phyloP scores from a whole-genome alignment of 805 yeast genomes.

The Spathaspora boniae region DNA sequence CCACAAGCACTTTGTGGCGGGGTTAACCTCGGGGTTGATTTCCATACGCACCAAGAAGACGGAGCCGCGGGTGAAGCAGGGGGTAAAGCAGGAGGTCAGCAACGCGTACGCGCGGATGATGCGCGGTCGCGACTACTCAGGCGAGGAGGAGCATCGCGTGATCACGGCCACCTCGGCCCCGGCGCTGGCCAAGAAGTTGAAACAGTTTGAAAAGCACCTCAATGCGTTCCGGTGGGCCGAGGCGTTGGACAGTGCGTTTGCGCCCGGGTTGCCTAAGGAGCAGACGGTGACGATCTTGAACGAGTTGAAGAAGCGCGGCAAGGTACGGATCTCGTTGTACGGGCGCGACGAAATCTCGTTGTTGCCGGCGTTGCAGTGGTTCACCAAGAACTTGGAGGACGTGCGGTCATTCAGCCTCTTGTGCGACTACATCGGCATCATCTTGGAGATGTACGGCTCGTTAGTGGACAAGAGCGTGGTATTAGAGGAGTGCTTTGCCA shows the following conservation, averaged over 20 bases:
- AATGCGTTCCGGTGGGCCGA: conserved; percentile 90
- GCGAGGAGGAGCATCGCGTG: conserved; percentile 78
- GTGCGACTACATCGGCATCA: conserved; percentile 65
- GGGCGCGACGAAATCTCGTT: conserved; percentile 83
- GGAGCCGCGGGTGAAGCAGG: conserved; percentile 52
- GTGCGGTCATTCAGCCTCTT: conserved; percentile 62
- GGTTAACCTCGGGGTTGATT: conserved; percentile 83
- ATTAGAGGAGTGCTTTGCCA: conserved; percentile 65
- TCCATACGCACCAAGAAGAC: conserved; percentile 86
- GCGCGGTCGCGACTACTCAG: conserved; percentile 87
- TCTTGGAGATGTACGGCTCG: conserved; percentile 73
- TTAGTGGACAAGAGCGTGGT: conserved; percentile 71
- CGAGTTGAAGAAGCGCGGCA: conserved; percentile 86
- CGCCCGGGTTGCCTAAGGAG: conserved; percentile 75
- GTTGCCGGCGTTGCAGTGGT: conserved; percentile 87
- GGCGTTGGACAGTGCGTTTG: conserved; percentile 84
- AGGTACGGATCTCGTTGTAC: conserved; percentile 72
- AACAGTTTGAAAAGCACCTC: conserved; percentile 77
- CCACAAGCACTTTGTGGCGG: conserved; percentile 85
- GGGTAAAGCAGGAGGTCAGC: conserved; percentile 47
- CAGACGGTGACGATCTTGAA: conserved; percentile 76
- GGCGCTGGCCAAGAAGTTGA: conserved; percentile 53
- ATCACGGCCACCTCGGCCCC: conserved; percentile 52
- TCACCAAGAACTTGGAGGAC: conserved; percentile 71
- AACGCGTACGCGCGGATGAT: conserved; percentile 75